A percentile compares a stretch with the other conserved stretches of the same genome.
phyloP scores from a whole-genome alignment of 2,329 filamentous ascomycete genomes.

The Neoscytalidium dimidiatum region DNA sequence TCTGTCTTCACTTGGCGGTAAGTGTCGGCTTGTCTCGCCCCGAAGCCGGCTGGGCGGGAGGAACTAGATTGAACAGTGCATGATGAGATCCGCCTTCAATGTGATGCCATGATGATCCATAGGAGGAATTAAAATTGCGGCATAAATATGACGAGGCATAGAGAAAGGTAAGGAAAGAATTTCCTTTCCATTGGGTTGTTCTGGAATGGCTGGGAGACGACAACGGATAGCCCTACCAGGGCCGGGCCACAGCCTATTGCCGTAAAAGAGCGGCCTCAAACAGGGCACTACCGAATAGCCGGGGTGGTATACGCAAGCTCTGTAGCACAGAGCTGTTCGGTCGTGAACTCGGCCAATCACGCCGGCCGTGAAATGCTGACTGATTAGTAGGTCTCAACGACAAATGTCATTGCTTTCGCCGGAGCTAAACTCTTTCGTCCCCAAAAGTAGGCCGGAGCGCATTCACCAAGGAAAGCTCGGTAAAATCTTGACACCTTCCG shows the following conservation, averaged over 20 bases:
- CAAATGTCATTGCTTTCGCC: neutral
- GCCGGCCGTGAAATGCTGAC: neutral
- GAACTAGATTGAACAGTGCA: too few species aligned
- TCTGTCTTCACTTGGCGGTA: neutral
- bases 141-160: too few species aligned
- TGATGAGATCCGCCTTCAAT: too few species aligned
- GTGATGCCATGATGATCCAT: too few species aligned
- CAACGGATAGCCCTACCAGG: neutral
- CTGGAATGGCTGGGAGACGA: neutral
- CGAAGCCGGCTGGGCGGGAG: too few species aligned
- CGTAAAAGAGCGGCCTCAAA: neutral
- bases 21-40: too few species aligned
- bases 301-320: slow-evolving; percentile 6
- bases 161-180: too few species aligned
- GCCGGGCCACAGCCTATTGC: neutral
- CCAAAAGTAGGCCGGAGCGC: neutral
- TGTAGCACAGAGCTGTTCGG: slow-evolving; percentile 14
- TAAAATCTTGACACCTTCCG: too few species aligned
- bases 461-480: neutral
- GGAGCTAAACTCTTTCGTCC: neutral
- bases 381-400: neutral
- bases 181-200: too few species aligned
- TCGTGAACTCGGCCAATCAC: neutral
- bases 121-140: too few species aligned
- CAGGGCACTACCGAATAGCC: neutral